Evolutionary conservation across 768 basidiomycete genomes (phyloP).

Genomic region (Kwoniella sp.): DNA sequence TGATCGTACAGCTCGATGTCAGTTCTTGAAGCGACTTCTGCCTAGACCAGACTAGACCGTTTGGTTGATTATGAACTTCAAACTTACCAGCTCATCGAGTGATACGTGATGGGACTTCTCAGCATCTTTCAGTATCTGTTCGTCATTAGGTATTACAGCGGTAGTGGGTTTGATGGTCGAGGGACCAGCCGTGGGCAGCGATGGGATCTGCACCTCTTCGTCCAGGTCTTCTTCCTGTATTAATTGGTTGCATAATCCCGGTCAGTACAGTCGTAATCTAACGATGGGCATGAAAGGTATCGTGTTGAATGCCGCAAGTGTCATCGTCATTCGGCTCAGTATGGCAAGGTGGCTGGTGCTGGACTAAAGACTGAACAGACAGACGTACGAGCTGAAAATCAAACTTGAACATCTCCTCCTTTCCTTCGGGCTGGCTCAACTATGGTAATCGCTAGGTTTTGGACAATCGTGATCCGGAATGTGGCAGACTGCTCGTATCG

Average conservation of each 20-base stretch:
- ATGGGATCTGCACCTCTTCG: constrained; percentile 10
- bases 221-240: constrained; percentile 23
- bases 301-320: too few species aligned
- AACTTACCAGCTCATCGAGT: constrained; percentile 49
- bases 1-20: not conserved
- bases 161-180: constrained; percentile 17
- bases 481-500: too few species aligned
- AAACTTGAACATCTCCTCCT: constrained; percentile 66
- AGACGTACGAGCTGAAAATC: constrained; percentile 64
- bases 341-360: not conserved
- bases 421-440: too few species aligned
- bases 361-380: too few species aligned
- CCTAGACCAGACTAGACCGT: too few species aligned
- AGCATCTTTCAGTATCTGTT: constrained; percentile 26
- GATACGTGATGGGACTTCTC: constrained; percentile 30
- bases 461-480: too few species aligned
- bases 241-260: too few species aligned
- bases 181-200: constrained; percentile 27
- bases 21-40: too few species aligned
- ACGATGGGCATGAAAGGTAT: constrained; percentile 46
- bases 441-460: too few species aligned
- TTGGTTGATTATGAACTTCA: not conserved
- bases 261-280: too few species aligned
- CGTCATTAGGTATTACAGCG: not conserved
- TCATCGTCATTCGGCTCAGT: too few species aligned